Evolutionary conservation across 371 early-diverging fungal genomes (phyloP), one percentile per base, ranked within the genome.

Genomic region (Dinochytrium kinnereticum): DNA sequence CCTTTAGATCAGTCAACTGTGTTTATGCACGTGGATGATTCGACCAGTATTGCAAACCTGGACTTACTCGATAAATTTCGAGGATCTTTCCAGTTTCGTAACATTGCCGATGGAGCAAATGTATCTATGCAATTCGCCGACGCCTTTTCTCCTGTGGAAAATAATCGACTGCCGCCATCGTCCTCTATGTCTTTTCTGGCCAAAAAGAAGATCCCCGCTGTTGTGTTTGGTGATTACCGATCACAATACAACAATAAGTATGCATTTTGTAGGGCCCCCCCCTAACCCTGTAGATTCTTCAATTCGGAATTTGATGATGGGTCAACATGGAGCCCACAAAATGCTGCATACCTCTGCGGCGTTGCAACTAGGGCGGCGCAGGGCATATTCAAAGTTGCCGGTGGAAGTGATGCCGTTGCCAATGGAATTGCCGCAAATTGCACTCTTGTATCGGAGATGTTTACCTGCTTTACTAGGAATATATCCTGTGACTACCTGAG

Each of bases 101-200:
- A 31, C 17, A 13, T 36, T 13, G 37, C 50, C 69, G 13, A 33
- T 69, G 17, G 39, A 19, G 44, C 39, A 33, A 38, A 64, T 19
- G 64, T 68, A 1, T 51, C 59, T 13, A 59, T 69, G 40, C 2
- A 50, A 10, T 68, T 73, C 36, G 34, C 26, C 13, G 44, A 57
- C 5, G 68, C 76, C 3, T 37, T 80, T 26, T 66, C 71, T 1
- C 5, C 68, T 1, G 74, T 71, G 44, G 72, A 81, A 0, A 84
- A 90, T 26, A 75, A 83, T 1, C 80, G 87, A 59, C 70, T 94
- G 19, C 94, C 94, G 1, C 94, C 94, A 2, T 90, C 91, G 21
- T 90, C 91, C 59, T 85, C 90, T 1, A 91, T 91, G 92, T 83
- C 91, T 24, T 94, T 93, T 72, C 76, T 92, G 70, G 75, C 83